These are phyloP conservation scores for Microbotryum violaceum DNA, from an alignment of 1,284 basidiomycete species.

Conservation along the genomic window DNA sequence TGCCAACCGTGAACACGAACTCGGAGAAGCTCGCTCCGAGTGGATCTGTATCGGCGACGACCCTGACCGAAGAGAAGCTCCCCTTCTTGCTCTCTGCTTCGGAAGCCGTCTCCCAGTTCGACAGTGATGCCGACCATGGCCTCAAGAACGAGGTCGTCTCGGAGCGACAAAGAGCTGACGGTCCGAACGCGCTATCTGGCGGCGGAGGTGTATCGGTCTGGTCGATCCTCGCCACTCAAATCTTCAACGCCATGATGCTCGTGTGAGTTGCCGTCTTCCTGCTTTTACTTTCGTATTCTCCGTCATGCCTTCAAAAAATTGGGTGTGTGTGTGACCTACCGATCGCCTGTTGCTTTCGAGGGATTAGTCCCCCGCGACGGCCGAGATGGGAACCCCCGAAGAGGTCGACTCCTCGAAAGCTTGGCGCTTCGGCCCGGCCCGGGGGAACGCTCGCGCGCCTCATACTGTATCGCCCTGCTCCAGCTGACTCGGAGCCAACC, in stretches of 20 bases:
- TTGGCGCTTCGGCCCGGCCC: no score
- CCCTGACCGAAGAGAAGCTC: conserved; percentile 11
- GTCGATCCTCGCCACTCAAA: conserved; percentile 33
- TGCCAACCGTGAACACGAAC: no score
- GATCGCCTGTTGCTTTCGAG: neutral
- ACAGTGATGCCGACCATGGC: conserved; percentile 31
- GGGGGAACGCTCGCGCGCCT: no score
- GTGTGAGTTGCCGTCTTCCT: conserved; percentile 22
- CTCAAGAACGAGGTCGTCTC: conserved; percentile 35
- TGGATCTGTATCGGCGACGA: conserved; percentile 7
- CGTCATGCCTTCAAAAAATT: no score
- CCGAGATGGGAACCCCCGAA: no score
- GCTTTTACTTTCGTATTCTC: conserved; percentile 33
- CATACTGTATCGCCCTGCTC: no score
- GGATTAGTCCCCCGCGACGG: no score
- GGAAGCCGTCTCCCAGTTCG: conserved; percentile 14
- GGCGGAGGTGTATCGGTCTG: conserved; percentile 35
- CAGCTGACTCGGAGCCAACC: no score
- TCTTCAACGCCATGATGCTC: conserved; percentile 43
- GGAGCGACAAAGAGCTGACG: conserved; percentile 38
- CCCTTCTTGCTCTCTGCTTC: conserved; percentile 23
- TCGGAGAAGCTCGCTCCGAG: conserved; percentile 7
- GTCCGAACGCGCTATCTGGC: conserved; percentile 43
- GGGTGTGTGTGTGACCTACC: neutral
- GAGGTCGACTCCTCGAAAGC: no score